A percentile compares a stretch with the other conserved stretches of the same genome.
These are phyloP conservation scores for Persicaria maculosa DNA, from an alignment of 148 eudicot species.

Conservation along the genomic window DNA sequence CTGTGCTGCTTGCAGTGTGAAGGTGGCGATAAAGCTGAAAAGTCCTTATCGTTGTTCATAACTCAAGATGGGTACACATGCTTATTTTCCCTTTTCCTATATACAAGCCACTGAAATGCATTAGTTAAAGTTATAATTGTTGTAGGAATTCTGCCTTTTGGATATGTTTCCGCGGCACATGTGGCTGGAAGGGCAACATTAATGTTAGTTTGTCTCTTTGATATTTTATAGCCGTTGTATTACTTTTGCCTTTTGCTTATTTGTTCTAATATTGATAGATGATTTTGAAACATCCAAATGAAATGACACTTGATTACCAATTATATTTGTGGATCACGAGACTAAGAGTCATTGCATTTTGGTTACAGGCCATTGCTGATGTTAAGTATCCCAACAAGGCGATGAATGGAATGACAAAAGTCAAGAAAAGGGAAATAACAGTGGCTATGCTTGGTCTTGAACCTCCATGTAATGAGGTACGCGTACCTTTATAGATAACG, in stretches of 20 bases:
- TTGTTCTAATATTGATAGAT: not conserved
- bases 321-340: not conserved
- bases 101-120: not conserved
- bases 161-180: slow-evolving; percentile 63
- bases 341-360: slow-evolving; percentile 8
- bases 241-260: not conserved
- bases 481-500: not conserved
- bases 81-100: slow-evolving; percentile 8
- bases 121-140: slow-evolving; percentile 5
- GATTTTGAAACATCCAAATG: not conserved
- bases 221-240: not conserved
- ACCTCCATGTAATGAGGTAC: slow-evolving; percentile 63
- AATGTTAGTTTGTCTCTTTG: slow-evolving; percentile 3
- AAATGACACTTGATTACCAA: not conserved
- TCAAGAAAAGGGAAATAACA: slow-evolving; percentile 37
- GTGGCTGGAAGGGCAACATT: slow-evolving; percentile 70
- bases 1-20: slow-evolving; percentile 43
- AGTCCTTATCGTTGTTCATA: slow-evolving; percentile 46
- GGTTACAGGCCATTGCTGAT: slow-evolving; percentile 59
- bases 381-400: slow-evolving; percentile 32
- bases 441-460: slow-evolving; percentile 52
- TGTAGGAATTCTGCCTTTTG: slow-evolving; percentile 49
- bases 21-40: slow-evolving; percentile 58
- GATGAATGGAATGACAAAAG: slow-evolving; percentile 24
- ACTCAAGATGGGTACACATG: slow-evolving; percentile 50